Evolutionary conservation across 108 stramenopile genomes (phyloP).

Genomic region (Cyclotella sp.): DNA sequence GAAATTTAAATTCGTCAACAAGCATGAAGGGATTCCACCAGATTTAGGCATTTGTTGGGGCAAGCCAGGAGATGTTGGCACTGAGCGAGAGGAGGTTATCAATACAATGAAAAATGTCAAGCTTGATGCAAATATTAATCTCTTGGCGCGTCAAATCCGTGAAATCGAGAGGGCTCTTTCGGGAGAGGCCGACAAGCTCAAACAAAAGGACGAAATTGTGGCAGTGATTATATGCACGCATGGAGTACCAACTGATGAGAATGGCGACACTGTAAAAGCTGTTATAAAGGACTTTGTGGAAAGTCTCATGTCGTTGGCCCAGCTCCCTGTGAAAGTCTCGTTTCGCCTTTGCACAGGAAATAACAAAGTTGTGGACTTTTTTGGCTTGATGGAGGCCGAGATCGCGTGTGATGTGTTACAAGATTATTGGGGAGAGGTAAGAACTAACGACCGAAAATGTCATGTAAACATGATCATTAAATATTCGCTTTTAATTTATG

Average conservation of each 20-base stretch:
- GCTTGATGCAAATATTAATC: neutral
- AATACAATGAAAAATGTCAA: neutral
- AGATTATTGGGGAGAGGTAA: slow-evolving; percentile 55
- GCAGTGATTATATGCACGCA: slow-evolving; percentile 60
- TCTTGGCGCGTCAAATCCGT: no score
- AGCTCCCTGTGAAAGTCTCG: slow-evolving; percentile 38
- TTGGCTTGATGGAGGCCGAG: slow-evolving; percentile 40
- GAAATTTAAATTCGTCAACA: slow-evolving; percentile 9
- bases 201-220: slow-evolving; percentile 22
- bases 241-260: slow-evolving; percentile 54
- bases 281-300: slow-evolving; percentile 27
- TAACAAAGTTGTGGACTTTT: slow-evolving; percentile 42
- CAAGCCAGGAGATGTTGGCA: neutral
- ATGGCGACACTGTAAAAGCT: slow-evolving; percentile 6
- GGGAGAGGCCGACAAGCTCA: slow-evolving; percentile 1
- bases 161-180: no score
- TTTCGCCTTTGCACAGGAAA: slow-evolving; percentile 51
- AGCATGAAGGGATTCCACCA: neutral
- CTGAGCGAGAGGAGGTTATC: neutral
- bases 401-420: slow-evolving; percentile 57
- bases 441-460: neutral
- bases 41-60: neutral
- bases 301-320: neutral
- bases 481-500: neutral
- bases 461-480: neutral